A percentile compares a stretch with the other conserved stretches of the same genome.
Conservation (phyloP, 2,329 filamentous ascomycete species). For the Leptographium procerum region DNA sequence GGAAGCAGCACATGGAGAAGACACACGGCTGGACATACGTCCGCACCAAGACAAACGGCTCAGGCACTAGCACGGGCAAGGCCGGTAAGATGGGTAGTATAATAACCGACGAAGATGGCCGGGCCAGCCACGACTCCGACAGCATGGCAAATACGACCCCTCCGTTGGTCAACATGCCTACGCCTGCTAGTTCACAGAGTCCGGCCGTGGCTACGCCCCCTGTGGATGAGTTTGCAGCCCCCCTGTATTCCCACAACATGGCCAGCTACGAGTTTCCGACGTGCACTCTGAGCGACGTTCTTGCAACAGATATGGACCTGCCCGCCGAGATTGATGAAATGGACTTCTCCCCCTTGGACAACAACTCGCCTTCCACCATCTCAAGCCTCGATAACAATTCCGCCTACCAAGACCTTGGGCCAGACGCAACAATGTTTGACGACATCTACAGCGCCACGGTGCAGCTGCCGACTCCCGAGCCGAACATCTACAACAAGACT, state of each 20-base stretch:
- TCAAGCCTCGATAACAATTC: slow-evolving; percentile 36
- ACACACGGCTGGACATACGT: slow-evolving; percentile 84
- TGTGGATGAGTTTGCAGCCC: slow-evolving; percentile 28
- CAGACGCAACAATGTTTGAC: slow-evolving; percentile 50
- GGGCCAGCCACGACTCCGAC: slow-evolving; percentile 24
- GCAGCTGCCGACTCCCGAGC: slow-evolving; percentile 40
- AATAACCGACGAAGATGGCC: not conserved
- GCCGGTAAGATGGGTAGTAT: slow-evolving; percentile 1
- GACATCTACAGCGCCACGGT: slow-evolving; percentile 50
- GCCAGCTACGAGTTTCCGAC: slow-evolving; percentile 37
- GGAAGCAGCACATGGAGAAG: slow-evolving; percentile 99
- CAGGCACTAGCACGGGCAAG: slow-evolving; percentile 46
- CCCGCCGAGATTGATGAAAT: slow-evolving; percentile 30
- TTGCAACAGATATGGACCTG: slow-evolving; percentile 21
- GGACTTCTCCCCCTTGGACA: slow-evolving; percentile 27
- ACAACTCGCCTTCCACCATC: slow-evolving; percentile 36
- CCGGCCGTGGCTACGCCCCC: slow-evolving; percentile 46
- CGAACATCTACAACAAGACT: slow-evolving; percentile 26
- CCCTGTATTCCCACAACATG: slow-evolving; percentile 31
- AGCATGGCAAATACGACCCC: slow-evolving; percentile 43
- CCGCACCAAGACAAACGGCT: slow-evolving; percentile 84
- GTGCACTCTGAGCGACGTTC: slow-evolving; percentile 10
- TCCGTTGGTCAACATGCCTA: slow-evolving; percentile 48
- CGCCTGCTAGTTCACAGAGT: slow-evolving; percentile 48
- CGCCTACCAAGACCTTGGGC: slow-evolving; percentile 46